Percentiles rank a stretch among this genome's conserved stretches.
Evolutionary conservation across 306 rosid genomes (phyloP).

Genomic region (Calophaca sinica): DNA sequence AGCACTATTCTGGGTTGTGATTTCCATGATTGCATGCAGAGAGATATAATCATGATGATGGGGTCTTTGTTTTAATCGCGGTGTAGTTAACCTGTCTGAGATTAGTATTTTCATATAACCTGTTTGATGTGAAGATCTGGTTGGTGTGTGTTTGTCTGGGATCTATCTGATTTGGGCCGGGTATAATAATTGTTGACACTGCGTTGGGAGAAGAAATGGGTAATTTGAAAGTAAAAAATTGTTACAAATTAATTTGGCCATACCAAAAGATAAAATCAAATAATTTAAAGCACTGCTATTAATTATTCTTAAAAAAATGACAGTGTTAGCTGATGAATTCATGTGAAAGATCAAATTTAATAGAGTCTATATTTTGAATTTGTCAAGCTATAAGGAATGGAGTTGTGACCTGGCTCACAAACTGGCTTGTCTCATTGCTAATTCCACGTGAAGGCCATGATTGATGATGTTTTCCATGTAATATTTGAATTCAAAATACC

Average conservation of each 20-base stretch:
- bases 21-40: slow-evolving; percentile 29
- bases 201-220: not conserved
- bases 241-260: not conserved
- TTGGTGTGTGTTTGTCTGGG: slow-evolving; percentile 17
- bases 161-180: not conserved
- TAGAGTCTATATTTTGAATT: not conserved
- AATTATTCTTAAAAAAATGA: too few relatives aligned
- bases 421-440: slow-evolving; percentile 24
- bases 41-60: slow-evolving; percentile 22
- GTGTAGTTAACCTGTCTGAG: not conserved
- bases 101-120: not conserved
- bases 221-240: too few relatives aligned
- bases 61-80: slow-evolving; percentile 5
- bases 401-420: slow-evolving; percentile 10
- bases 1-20: not conserved
- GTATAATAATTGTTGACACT: not conserved
- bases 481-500: too few relatives aligned
- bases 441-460: slow-evolving; percentile 6
- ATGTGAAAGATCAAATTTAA: not conserved
- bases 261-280: not conserved
- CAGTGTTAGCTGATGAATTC: not conserved
- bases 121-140: slow-evolving; percentile 20
- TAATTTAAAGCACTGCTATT: too few relatives aligned
- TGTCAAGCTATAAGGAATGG: not conserved
- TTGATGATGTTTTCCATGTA: slow-evolving; percentile 16